These are phyloP conservation scores for Vitis labrusca DNA, from an alignment of 164 flowering plant genomes.

Conservation along the genomic window DNA sequence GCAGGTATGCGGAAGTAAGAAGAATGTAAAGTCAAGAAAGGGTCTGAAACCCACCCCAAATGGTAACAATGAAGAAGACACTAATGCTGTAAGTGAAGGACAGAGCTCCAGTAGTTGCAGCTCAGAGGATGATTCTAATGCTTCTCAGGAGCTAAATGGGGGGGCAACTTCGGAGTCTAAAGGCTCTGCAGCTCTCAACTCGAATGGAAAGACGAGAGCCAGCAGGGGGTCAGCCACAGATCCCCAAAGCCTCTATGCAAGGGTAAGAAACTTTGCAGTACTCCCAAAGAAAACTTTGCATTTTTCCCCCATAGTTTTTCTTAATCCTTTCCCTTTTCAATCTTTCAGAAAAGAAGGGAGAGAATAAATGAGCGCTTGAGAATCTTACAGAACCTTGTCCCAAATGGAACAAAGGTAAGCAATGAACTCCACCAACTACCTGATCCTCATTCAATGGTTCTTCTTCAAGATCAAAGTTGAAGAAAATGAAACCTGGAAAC, in stretches of 20 bases:
- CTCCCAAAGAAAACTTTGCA: too few species aligned
- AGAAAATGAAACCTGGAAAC: not conserved
- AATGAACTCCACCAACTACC: not conserved
- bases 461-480: not conserved
- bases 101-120: conserved; percentile 34
- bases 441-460: not conserved
- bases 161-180: conserved; percentile 31
- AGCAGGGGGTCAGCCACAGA: conserved; percentile 80
- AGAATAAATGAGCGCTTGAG: conserved; percentile 81
- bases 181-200: conserved; percentile 21
- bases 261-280: conserved; percentile 42
- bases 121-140: conserved; percentile 49
- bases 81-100: conserved; percentile 16
- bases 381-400: conserved; percentile 80
- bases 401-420: conserved; percentile 92
- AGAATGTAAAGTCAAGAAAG: conserved; percentile 24
- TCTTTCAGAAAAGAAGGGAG: conserved; percentile 85
- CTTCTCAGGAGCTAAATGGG: conserved; percentile 40
- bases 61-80: conserved; percentile 21
- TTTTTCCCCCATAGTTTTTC: too few species aligned
- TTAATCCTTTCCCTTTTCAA: not conserved
- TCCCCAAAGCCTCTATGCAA: conserved; percentile 98
- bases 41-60: conserved; percentile 17
- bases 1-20: conserved; percentile 26
- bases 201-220: conserved; percentile 64